A percentile compares a stretch with the other conserved stretches of the same genome.
These are phyloP conservation scores for Kingdonia uniflora DNA, from an alignment of 164 flowering plant genomes.

Conservation along the genomic window DNA sequence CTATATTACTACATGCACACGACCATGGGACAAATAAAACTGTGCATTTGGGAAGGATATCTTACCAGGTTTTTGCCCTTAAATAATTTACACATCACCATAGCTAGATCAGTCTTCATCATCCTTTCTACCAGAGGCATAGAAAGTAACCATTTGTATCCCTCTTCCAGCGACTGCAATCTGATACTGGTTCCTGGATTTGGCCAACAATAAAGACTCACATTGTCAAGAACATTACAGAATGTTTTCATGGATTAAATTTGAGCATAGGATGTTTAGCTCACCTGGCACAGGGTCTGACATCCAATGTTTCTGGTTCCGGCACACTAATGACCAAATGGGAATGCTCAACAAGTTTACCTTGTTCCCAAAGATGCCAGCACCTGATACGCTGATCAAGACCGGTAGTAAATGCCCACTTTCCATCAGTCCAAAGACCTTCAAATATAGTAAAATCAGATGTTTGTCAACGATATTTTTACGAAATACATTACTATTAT, in stretches of 20 bases:
- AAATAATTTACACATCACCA: too few species aligned
- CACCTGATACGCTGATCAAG: constrained; percentile 95
- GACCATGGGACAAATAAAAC: too few species aligned
- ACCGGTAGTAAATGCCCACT: constrained; percentile 85
- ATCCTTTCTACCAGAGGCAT: constrained; percentile 12
- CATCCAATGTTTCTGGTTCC: constrained; percentile 91
- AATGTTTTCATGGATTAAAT: too few species aligned
- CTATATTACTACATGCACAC: too few species aligned
- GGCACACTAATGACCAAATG: constrained; percentile 69
- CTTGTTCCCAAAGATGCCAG: constrained; percentile 42
- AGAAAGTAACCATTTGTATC: constrained; percentile 82
- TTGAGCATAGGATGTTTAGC: constrained; percentile 4
- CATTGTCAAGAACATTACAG: not conserved
- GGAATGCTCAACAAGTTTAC: constrained; percentile 48
- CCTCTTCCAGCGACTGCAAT: constrained; percentile 97
- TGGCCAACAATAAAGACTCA: constrained; percentile 4
- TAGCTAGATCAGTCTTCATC: constrained; percentile 2
- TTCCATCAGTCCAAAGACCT: constrained; percentile 96
- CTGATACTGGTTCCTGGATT: constrained; percentile 60
- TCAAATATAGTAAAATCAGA: constrained; percentile 11
- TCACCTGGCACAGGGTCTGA: constrained; percentile 53
- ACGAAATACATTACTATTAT: too few species aligned
- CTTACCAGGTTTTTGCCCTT: too few species aligned
- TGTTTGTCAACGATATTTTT: not conserved
- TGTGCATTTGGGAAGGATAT: too few species aligned